phyloP scores from a whole-genome alignment of 148 eudicot species.

The Cornus florida region DNA sequence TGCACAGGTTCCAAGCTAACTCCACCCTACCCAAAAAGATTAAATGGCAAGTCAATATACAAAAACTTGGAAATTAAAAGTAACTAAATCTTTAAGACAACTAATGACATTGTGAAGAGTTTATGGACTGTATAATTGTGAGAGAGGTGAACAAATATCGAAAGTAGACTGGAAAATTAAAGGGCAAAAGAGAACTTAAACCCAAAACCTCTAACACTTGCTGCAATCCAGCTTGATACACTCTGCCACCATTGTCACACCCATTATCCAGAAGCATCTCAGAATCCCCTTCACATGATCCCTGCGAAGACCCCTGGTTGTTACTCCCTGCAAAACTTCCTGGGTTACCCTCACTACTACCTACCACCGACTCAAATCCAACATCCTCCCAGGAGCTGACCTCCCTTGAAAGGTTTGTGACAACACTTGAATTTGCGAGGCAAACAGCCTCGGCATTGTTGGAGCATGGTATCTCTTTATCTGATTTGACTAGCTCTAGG shows the following conservation, averaged over 20 bases:
- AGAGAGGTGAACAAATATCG: neutral
- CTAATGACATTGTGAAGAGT: neutral
- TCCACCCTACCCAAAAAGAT: conserved; percentile 13
- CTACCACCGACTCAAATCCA: conserved; percentile 20
- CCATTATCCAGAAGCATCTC: conserved; percentile 23
- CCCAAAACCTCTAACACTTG: conserved; percentile 47
- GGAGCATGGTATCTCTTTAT: conserved; percentile 10
- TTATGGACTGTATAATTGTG: neutral
- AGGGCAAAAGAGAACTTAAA: conserved; percentile 16
- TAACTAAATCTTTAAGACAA: neutral
- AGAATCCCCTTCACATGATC: conserved; percentile 29
- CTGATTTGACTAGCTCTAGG: conserved; percentile 8
- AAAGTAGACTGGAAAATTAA: neutral
- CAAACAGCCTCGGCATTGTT: conserved; percentile 20
- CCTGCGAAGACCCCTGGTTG: conserved; percentile 19
- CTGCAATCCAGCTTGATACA: conserved; percentile 29
- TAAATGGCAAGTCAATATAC: neutral
- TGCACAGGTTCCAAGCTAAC: conserved; percentile 32
- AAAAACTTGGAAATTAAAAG: neutral
- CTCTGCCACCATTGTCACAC: conserved; percentile 15
- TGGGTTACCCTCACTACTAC: conserved; percentile 19
- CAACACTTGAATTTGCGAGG: conserved; percentile 23
- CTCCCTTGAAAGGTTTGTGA: conserved; percentile 23
- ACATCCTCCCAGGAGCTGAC: conserved; percentile 14
- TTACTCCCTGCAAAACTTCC: conserved; percentile 38